phyloP scores from a whole-genome alignment of 129 eudicot species.

The Chrysanthemum seticuspe region DNA sequence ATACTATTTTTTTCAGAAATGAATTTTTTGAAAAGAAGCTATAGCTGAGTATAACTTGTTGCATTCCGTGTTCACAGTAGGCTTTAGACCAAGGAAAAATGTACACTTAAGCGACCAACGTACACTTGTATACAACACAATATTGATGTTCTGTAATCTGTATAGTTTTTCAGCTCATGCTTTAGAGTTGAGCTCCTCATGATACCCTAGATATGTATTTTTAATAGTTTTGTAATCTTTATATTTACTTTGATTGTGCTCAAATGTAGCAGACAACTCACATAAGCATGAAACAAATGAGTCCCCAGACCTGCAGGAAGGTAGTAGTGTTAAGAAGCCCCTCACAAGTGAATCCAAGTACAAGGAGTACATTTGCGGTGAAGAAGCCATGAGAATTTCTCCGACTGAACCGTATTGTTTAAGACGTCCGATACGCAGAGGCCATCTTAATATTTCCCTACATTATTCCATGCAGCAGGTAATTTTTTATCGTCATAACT shows the following conservation, averaged over 20 bases:
- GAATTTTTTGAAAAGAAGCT: no score
- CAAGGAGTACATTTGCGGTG: slow-evolving; percentile 79
- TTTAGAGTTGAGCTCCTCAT: no score
- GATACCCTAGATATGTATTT: background rate
- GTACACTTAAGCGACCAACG: background rate
- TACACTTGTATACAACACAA: no score
- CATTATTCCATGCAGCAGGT: slow-evolving; percentile 94
- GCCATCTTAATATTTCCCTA: slow-evolving; percentile 87
- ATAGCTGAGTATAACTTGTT: no score
- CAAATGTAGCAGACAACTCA: slow-evolving; percentile 41
- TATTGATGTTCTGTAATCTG: no score
- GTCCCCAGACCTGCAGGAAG: slow-evolving; percentile 42
- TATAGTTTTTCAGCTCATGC: no score
- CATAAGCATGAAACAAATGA: slow-evolving; percentile 37
- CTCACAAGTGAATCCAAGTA: slow-evolving; percentile 49
- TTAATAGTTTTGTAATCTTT: background rate
- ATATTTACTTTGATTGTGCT: slow-evolving; percentile 19
- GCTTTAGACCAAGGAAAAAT: no score
- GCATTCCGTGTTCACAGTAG: no score
- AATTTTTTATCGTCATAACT: slow-evolving; percentile 8
- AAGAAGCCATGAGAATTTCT: slow-evolving; percentile 88
- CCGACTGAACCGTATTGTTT: slow-evolving; percentile 92
- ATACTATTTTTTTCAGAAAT: no score
- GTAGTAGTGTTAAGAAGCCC: slow-evolving; percentile 34
- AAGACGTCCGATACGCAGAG: slow-evolving; percentile 96